Base-by-base conservation (phyloP, 768 basidiomycete species). In the Lyophyllum decastes region DNA sequence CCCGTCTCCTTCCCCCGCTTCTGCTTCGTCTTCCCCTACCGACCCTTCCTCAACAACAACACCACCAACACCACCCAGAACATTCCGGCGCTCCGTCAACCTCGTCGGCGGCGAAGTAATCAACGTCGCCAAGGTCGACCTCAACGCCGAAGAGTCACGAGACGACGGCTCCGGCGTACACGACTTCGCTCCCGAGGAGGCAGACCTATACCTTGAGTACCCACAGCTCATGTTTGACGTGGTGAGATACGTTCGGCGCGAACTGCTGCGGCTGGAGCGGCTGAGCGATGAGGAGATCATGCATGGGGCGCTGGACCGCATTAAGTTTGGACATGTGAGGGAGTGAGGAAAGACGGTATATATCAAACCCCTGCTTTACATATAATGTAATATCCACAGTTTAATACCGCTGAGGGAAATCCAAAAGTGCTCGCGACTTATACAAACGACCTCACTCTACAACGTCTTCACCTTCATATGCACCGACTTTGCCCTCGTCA, bases 401-500 rank as follows among this genome's bases (percentile, higher is more conserved):
- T 27, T 17, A 21, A 17, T 26, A 52, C 40, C 3, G 19, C 11
- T 19, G 30, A 30, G 48, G 27, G 17, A 50, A 9, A 33, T n/a
- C 52, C 45, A 22, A 50, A 26, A 38, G 9, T 38, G 3, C 4
- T 12, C 11, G 2, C 16, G 8, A 11, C 35, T 9, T 11, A 24
- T 19, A 38, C 8, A 14, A 27, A 11, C 4, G 6, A 4, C 10
- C 27, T 33, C 26, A 14, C 19, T 52, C 56, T 64, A 73, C 6
- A 65, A 52, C 9, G 83, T 89, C 65, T 83, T 84, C 52, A 89
- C 82, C 75, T 93, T 92, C 88, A 93, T 91, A 66, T 92, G 84
- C 19, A 94, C 85, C 1, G 82, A 86, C 73, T 94, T 93, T 6
- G 87, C 84, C 60, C 87, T 78, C 16, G 92, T 94, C 21, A 94